Base-by-base conservation (phyloP, 1,284 basidiomycete species). In the Ustilago shanxiensis region DNA sequence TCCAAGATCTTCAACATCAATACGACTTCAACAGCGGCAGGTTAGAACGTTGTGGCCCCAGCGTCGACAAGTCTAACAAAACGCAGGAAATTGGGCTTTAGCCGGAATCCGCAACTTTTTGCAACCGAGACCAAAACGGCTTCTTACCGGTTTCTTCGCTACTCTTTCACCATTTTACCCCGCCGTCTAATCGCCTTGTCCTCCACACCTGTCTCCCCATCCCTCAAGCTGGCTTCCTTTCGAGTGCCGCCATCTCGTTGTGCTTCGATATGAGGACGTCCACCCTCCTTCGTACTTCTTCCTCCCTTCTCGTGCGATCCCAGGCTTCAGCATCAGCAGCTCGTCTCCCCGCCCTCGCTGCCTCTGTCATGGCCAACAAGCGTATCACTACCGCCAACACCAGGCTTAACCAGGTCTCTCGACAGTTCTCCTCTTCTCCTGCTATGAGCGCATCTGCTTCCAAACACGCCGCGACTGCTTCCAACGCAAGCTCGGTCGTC, bases 261-360 rank as follows among this genome's bases (percentile, higher is more conserved):
- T n/a, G 13, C 14, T 26, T 29, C 70, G 65, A 63, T 39, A 72
- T 72, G 70, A 72, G 70, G 65, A 72, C 70, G 41, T 64, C 70
- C 49, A 54, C 47, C 1, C 64, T 72, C 60, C 51, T 72, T 14
- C 70, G 70, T 60, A 60, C 60, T 22, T 60, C 65, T 13, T 57
- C 64, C 41, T 64, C 60, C 57, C 60, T 72, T 47, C 39, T 70
- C 24, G 56, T 35, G 39, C 70, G 70, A 11, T 56, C 70, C n/a
- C 29, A 28, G 9, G n/a, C 51, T n/a, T 11, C 53, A 1, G 16
- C 64, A 2, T 10, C 33, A 37, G 58, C 59, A 18, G 28, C 61
- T 31, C 44, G 33, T 29, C 54, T 24, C 33, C 28, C 51, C 47
- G 35, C 26, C 29, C 35, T 18, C 45, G 33, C 53, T 20, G 44